A percentile compares a stretch with the other conserved stretches of the same genome.
Evolutionary conservation across 306 rosid genomes (phyloP).

Genomic region (Malus sylvestris): DNA sequence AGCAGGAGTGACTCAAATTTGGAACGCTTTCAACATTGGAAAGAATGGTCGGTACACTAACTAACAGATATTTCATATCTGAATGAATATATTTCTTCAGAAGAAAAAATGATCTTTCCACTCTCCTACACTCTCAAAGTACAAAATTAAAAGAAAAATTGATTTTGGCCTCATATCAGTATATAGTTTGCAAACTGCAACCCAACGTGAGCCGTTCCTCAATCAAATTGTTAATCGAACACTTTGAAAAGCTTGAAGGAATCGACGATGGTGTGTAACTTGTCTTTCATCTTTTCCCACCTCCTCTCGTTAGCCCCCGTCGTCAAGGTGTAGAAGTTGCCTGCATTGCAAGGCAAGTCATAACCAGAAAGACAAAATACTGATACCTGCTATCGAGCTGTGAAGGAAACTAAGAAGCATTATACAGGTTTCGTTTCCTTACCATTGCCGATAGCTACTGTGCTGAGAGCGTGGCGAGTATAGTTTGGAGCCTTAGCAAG

Average conservation of each 20-base stretch:
- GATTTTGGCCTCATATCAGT: background rate
- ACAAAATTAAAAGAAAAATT: background rate
- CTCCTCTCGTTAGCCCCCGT: slow-evolving; percentile 92
- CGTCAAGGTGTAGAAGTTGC: slow-evolving; percentile 81
- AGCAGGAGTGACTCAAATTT: background rate
- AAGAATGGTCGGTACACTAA: background rate
- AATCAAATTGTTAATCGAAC: background rate
- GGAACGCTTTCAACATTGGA: background rate
- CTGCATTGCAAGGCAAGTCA: slow-evolving; percentile 35
- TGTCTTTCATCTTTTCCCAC: slow-evolving; percentile 95
- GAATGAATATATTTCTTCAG: background rate
- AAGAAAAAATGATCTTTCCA: background rate
- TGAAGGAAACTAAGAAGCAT: background rate
- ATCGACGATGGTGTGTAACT: slow-evolving; percentile 56
- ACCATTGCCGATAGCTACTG: slow-evolving; percentile 79
- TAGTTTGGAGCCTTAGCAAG: slow-evolving; percentile 86
- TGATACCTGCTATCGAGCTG: background rate
- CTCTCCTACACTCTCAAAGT: background rate
- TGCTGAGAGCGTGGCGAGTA: slow-evolving; percentile 91
- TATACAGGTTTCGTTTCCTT: background rate
- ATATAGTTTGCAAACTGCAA: background rate
- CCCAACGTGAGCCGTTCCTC: slow-evolving; percentile 11
- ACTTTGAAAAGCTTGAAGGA: slow-evolving; percentile 68
- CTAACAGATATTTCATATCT: background rate
- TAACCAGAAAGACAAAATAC: background rate